Conservation (phyloP, 1,284 basidiomycete species). For the Cryptococcus amylolentus region DNA sequence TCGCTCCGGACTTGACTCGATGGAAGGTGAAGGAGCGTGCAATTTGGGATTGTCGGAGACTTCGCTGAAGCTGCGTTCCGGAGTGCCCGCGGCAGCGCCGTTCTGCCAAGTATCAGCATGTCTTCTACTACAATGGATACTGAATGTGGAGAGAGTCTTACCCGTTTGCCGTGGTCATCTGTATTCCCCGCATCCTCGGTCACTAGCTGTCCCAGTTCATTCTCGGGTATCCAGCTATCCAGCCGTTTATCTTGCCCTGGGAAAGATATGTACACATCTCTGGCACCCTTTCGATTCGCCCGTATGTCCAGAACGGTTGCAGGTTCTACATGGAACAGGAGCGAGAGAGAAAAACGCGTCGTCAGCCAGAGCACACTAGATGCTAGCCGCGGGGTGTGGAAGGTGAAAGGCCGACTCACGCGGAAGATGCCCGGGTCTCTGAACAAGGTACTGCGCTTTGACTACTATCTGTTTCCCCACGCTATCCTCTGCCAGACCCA, state of each 20-base stretch:
- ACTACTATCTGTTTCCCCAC: not conserved
- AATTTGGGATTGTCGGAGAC: not conserved
- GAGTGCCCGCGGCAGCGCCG: not conserved
- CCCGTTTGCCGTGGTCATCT: not conserved
- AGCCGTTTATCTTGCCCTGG: conserved; percentile 62
- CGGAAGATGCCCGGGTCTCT: conserved; percentile 6
- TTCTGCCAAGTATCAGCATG: not conserved
- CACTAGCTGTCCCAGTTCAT: conserved; percentile 23
- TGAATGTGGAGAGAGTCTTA: not conserved
- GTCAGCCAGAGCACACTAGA: not conserved
- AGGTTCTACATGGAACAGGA: conserved; percentile 12
- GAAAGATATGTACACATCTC: conserved; percentile 41
- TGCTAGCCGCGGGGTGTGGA: not conserved
- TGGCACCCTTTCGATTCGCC: conserved; percentile 9
- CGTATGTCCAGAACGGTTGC: conserved; percentile 31
- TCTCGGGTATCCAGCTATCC: conserved; percentile 66
- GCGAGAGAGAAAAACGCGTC: not conserved
- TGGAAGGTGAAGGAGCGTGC: conserved; percentile 13
- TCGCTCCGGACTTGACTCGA: conserved; percentile 33
- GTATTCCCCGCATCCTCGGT: conserved; percentile 2
- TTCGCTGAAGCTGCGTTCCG: not conserved
- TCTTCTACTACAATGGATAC: not conserved
- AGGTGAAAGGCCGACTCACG: conserved; percentile 7
- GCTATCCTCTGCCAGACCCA: too few relatives aligned
- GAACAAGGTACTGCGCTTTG: conserved; percentile 19